Base-by-base conservation (phyloP, 129 eudicot genomes). In the Centrapalus pauciflorus region DNA sequence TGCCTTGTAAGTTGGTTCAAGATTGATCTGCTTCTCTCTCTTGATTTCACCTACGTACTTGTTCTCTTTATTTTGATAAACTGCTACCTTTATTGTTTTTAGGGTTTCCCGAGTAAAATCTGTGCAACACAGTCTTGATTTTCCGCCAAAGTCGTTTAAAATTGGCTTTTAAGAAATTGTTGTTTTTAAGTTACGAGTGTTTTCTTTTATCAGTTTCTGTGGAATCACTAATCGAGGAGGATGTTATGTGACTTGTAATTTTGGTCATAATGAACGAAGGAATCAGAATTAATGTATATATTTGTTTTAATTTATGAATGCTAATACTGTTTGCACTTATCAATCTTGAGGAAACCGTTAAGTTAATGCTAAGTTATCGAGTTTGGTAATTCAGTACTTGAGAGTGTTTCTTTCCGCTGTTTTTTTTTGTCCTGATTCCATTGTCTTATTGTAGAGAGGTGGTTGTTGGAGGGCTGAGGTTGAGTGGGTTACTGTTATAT, bases 1-100 rank as follows among this genome's bases (percentile, higher is more conserved):
- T 11, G 34, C 55, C 0, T 63, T 26, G 76, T 76, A 76, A 76
- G 81, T 56, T 62, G 14, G 26, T 48, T 61, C 80, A 28, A 11
- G 26, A 25, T 73, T 74, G 33, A 46, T 75, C 62, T 66, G 24
- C 23, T 46, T 35, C 4, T 6, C 2, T 49, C 33, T 56, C 45
- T 35, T 41, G 23, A 24, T 49, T 61, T 71, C 69, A 30, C 40
- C 33, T n/a, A 9, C 55, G 4, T 61, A 59, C n/a, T 21, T 62
- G 20, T 12, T 76, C 30, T 7, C 9, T 26, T 55, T 61, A 2
- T 66, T 1, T 50, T 2, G 4, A 32, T 41, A 45, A 58, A 66
- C 61, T 67, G 65, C 28, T 40, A 35, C 17, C 11, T 35, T 41
- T 64, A 2, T 28, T 54, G 48, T 4, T 73, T 63, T 41, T 37